Evolutionary conservation across 306 rosid genomes (phyloP).

Genomic region (Prunus fruticosa): DNA sequence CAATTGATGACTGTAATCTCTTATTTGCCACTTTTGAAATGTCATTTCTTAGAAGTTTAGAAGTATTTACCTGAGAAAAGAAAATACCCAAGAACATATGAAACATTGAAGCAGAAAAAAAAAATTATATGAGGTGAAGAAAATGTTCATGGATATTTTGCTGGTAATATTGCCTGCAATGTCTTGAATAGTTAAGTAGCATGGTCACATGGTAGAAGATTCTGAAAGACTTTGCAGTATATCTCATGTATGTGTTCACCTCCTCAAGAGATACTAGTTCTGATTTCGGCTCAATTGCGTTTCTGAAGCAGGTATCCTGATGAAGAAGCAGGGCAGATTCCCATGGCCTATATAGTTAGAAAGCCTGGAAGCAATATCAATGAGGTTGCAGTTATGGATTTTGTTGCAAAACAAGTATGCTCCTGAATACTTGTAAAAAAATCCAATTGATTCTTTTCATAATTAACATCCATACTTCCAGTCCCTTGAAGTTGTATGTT

Average conservation of each 20-base stretch:
- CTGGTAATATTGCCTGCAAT: neutral
- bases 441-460: neutral
- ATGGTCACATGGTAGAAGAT: neutral
- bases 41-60: neutral
- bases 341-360: constrained; percentile 88
- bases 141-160: neutral
- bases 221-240: neutral
- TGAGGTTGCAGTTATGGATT: constrained; percentile 55
- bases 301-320: constrained; percentile 63
- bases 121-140: too few species aligned
- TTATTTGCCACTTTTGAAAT: neutral
- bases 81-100: too few species aligned
- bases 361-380: constrained; percentile 63
- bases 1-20: neutral
- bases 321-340: constrained; percentile 85
- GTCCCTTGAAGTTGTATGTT: neutral
- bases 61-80: neutral
- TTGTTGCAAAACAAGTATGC: constrained; percentile 69
- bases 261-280: neutral
- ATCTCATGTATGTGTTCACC: neutral
- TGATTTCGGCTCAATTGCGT: neutral
- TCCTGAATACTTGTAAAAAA: neutral
- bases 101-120: too few species aligned
- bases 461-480: neutral
- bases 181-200: neutral